Evolutionary conservation across 176 grass and related monocot genomes (phyloP), one percentile per base, ranked within the genome.

Genomic region (Ampelocalamus luodianensis): DNA sequence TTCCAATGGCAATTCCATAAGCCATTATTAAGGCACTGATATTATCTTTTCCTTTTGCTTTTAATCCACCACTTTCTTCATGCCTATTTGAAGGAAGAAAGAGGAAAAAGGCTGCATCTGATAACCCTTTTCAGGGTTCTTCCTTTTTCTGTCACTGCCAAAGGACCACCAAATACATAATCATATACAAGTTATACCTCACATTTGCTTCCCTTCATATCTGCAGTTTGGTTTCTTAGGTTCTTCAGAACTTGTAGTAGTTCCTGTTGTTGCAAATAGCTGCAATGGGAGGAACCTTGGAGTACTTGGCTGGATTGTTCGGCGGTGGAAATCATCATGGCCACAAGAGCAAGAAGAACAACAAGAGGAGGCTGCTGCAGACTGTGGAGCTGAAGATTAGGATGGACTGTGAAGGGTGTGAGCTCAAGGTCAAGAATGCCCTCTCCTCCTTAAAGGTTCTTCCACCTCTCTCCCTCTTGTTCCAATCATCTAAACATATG

Each of bases 371-470:
- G 74, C 90, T 82, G 54, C 74, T 87, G 26, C 87, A 92, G 80
- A 92, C 87, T 1, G 83, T 92, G 64, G 91, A 92, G 44, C 66
- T 92, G 37, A 90, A 92, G 63, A 55, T 92, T 26, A 89, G 80
- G 84, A 92, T 92, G 91, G 91, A 92, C 78, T 92, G 91, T 20
- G 91, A 92, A 22, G 87, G 91, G 24, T 92, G 91, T 70, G 91
- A 92, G 61, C 79, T 86, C 29, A 92, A 92, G 77, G 87, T 92
- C 84, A 89, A 86, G 68, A 92, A 92, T 58, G 80, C 87, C 61
- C 68, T 92, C 14, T 86, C 79, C 62, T 74, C 71, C 40, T 92
- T 45, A 87, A 86, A 89, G 91, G 87, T 90, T 72, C 68, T 54
- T 51, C 39, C 37, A 23, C 1, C 49, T 16, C 14, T 16, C 50